phyloP scores from a whole-genome alignment of 1,139 yeast genomes.

The Tardiomyces digboiensis region DNA sequence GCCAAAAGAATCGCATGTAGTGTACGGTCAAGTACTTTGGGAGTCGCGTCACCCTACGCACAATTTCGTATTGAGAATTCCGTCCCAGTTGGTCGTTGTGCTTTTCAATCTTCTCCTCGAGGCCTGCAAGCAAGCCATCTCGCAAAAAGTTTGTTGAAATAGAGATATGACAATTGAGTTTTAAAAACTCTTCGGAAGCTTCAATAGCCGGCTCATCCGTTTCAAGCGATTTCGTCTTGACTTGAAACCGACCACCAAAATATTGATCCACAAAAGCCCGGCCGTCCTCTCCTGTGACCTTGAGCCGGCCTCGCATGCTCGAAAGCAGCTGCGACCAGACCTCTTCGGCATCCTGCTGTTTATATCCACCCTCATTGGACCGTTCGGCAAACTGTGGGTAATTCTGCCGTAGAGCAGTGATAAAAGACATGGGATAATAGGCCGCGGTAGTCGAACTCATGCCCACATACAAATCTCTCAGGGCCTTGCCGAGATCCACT shows the following conservation, averaged over 20 bases:
- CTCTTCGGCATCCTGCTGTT: constrained; percentile 98
- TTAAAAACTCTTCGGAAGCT: constrained; percentile 49
- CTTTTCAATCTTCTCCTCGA: constrained; percentile 72
- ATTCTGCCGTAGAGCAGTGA: constrained; percentile 33
- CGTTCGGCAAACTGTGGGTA: constrained; percentile 87
- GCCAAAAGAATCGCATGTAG: constrained; percentile 94
- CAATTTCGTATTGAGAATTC: constrained; percentile 61
- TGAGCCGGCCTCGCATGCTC: constrained; percentile 32
- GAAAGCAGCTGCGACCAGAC: constrained; percentile 73
- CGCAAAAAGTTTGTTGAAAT: constrained; percentile 79
- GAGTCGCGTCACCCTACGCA: constrained; percentile 62
- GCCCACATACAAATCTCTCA: constrained; percentile 24
- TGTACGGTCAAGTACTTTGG: constrained; percentile 89
- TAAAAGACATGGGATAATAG: constrained; percentile 47
- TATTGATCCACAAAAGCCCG: constrained; percentile 38
- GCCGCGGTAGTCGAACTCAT: constrained; percentile 24
- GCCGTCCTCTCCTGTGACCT: constrained; percentile 5
- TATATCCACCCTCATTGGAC: constrained; percentile 57
- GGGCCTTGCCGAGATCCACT: constrained; percentile 19
- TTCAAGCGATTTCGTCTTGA: constrained; percentile 49
- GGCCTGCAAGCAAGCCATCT: constrained; percentile 71
- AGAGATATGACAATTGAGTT: constrained; percentile 83
- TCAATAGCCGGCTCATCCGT: constrained; percentile 39
- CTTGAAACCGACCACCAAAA: constrained; percentile 58
- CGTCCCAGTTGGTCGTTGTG: constrained; percentile 59